These are phyloP conservation scores for Cryptococcus sp. DNA, from an alignment of 1,284 basidiomycete genomes.

Conservation along the genomic window DNA sequence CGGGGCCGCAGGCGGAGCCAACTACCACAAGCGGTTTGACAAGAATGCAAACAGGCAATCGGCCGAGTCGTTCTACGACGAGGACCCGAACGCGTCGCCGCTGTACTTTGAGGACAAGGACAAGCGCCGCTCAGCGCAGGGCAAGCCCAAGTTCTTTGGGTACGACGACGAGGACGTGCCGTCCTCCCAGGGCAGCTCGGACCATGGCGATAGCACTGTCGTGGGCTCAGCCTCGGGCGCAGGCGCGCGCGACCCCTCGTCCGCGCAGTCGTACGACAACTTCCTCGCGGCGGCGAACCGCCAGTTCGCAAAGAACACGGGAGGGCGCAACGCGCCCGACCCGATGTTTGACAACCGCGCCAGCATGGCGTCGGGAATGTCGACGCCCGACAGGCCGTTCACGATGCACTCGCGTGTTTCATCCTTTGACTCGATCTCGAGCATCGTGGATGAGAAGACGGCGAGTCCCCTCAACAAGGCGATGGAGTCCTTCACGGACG, in stretches of 20 bases:
- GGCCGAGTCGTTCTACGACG: slow-evolving; percentile 50
- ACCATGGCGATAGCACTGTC: slow-evolving; percentile 41
- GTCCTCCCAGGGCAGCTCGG: slow-evolving; percentile 48
- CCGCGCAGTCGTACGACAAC: slow-evolving; percentile 59
- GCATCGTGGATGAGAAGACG: slow-evolving; percentile 82
- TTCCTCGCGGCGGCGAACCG: slow-evolving; percentile 81
- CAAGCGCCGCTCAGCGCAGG: slow-evolving; percentile 24
- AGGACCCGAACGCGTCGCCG: slow-evolving; percentile 44
- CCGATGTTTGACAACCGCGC: slow-evolving; percentile 66
- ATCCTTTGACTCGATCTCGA: slow-evolving; percentile 80
- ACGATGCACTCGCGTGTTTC: slow-evolving; percentile 72
- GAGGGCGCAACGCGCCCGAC: slow-evolving; percentile 62
- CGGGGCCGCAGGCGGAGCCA: slow-evolving; percentile 19
- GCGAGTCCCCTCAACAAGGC: slow-evolving; percentile 88
- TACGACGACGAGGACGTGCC: slow-evolving; percentile 58
- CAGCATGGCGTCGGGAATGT: slow-evolving; percentile 29
- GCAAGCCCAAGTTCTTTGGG: slow-evolving; percentile 53
- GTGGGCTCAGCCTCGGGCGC: slow-evolving; percentile 34
- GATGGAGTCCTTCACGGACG: slow-evolving; percentile 87
- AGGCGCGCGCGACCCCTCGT: slow-evolving; percentile 20
- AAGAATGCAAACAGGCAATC: slow-evolving; percentile 39
- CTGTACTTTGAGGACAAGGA: slow-evolving; percentile 41
- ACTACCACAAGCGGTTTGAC: slow-evolving; percentile 47
- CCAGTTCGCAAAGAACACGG: slow-evolving; percentile 72
- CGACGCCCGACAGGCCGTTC: slow-evolving; percentile 65